Evolutionary conservation across 2,329 filamentous ascomycete genomes (phyloP), one percentile per base, ranked within the genome.

Genomic region (Lachnellula suecica): DNA sequence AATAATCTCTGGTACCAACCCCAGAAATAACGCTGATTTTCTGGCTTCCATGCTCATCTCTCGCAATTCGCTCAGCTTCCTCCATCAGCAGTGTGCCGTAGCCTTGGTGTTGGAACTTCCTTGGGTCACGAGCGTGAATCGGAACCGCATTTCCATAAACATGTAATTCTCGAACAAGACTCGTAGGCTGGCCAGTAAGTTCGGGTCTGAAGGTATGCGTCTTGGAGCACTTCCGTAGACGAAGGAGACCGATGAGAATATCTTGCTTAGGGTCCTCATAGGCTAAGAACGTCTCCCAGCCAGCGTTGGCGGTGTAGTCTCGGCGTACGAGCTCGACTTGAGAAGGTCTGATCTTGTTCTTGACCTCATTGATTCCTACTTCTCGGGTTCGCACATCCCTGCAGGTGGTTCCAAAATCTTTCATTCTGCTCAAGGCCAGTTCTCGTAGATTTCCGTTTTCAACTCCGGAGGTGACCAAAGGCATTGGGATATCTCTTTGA

Each of bases 211-310:
- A 99, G 0, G 94, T 97, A 72, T 97, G 91, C 64, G 89, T 93
- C 61, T 87, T 81, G 1, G 88, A 92, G 70, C 95, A 99, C 74
- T 96, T 96, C 60, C 94, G 83, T 58, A 99, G 74, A 17, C 94
- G 85, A 51, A 99, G 79, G 31, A 99, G 76, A 1, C 89, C 95
- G 53, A 99, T 96, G 3, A 99, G 77, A 52, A 99, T 99, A 69
- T 99, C 94, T 70, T 99, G 94, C 75, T 97, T 97, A 1, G 94
- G 93, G 63, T 99, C 94, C 69, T 99, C 94, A 66, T 99, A 99
- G 1, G 94, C 92, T 4, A 99, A 77, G 74, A 99, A 99, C 0
- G 94, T 99, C 72, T 99, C 94, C 94, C 94, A 99, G 22, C 94
- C 95, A 35, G 89, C 92, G 68, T 99, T 99, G 61, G 94, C 94